These are phyloP conservation scores for Psilocybe tampanensis DNA, from an alignment of 768 basidiomycete genomes.

Conservation along the genomic window DNA sequence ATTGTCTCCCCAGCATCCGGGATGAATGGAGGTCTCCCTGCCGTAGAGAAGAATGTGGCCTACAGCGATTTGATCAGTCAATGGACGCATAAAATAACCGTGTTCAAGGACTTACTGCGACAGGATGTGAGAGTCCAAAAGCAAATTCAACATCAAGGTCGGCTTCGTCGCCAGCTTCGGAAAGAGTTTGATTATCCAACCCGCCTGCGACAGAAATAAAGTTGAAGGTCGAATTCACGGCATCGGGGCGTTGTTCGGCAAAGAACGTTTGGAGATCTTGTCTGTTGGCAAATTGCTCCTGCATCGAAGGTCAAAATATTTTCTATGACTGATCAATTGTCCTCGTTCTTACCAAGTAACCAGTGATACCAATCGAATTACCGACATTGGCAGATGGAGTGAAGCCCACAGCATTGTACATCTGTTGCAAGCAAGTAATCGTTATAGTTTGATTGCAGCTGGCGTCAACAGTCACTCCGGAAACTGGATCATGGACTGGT, in stretches of 20 bases:
- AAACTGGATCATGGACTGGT: constrained; percentile 18
- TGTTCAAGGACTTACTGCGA: constrained; percentile 38
- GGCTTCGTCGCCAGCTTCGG: constrained; percentile 60
- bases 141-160: constrained; percentile 66
- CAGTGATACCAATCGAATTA: constrained; percentile 56
- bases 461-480: constrained; percentile 45
- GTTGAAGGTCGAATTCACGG: constrained; percentile 50
- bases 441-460: constrained; percentile 54
- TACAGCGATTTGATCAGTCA: too few relatives aligned
- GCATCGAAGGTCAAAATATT: constrained; percentile 34
- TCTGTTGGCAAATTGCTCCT: constrained; percentile 50
- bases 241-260: constrained; percentile 44
- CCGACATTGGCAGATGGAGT: constrained; percentile 38
- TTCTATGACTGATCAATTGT: constrained; percentile 52
- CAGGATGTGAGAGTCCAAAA: constrained; percentile 62
- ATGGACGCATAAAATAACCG: too few relatives aligned
- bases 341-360: constrained; percentile 38
- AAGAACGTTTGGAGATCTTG: constrained; percentile 54
- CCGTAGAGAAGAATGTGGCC: constrained; percentile 61
- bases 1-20: constrained; percentile 42
- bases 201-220: constrained; percentile 62
- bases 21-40: constrained; percentile 60
- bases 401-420: constrained; percentile 56
- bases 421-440: constrained; percentile 50
- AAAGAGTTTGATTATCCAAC: constrained; percentile 52